Base-by-base conservation (phyloP, 164 flowering plant genomes). In the Magnolia changhungtana region DNA sequence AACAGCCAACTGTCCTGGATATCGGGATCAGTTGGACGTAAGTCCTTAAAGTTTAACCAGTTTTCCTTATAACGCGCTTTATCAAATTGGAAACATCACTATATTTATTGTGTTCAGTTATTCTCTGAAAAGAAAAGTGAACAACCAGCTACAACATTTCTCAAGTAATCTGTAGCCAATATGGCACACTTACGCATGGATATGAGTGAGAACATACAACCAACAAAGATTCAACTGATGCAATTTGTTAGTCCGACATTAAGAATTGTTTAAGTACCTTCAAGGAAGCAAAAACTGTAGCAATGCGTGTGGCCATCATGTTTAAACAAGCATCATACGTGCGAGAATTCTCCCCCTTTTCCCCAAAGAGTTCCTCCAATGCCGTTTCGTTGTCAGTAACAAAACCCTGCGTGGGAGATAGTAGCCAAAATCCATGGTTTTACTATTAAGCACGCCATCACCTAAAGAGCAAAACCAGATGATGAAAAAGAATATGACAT, bases 281-380 rank as follows among this genome's bases (percentile, higher is more conserved):
- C 72, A 96, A 75, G 20, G 99, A 96, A 74, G 99, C 99, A 89
- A 96, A 94, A 78, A 91, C 98, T 71, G 98, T 94, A 63, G 98
- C 95, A 75, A 94, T 84, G 45, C 98, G 96, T 10, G 82, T 83
- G 68, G 97, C 98, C 95, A 94, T 91, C 75, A 78, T 86, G 81
- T 89, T 88, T 85, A 96, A 80, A 71, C 95, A 93, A 1, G 85
- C 87, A 82, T 90, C 95, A 81, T 85, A 90, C 69, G 80, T 86
- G 31, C 86, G 89, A 81, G 91, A 77, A 77, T 85, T 86, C 76
- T 88, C 91, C 73, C 87, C 92, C 82, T 72, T 74, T 49, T 93
- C 96, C 65, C 95, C 97, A 87, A 83, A 94, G 50, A 96, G 89
- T 37, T 93, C 97, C 82, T 89, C 94, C 63, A 94, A 75, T 51